Evolutionary conservation across 1,139 yeast species (phyloP).

Genomic region (Eremothecium coryli): DNA sequence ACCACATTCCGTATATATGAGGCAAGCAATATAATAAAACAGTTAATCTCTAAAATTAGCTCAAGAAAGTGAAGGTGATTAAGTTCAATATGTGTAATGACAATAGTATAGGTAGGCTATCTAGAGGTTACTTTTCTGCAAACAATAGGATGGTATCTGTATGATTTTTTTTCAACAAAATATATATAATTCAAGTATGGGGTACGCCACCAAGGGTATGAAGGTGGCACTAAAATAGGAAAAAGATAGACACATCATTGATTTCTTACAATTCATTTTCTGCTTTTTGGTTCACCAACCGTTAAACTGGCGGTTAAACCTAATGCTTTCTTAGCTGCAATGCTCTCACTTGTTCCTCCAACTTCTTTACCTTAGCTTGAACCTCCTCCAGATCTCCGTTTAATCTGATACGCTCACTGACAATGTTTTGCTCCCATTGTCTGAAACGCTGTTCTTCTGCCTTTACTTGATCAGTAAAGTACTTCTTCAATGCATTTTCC

Average conservation of each 20-base stretch:
- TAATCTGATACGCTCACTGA: constrained; percentile 86
- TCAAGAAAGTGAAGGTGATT: neutral
- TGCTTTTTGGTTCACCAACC: neutral
- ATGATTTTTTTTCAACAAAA: neutral
- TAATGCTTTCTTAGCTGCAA: constrained; percentile 46
- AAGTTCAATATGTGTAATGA: constrained; percentile 1
- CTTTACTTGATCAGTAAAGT: constrained; percentile 96
- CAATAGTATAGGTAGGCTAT: constrained; percentile 4
- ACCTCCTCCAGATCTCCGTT: constrained; percentile 89
- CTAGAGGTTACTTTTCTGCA: constrained; percentile 5
- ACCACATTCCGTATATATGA: no score
- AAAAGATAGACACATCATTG: neutral
- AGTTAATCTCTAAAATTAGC: no score
- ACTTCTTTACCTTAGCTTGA: constrained; percentile 59
- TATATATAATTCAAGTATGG: no score
- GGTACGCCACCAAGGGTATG: no score
- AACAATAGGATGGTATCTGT: constrained; percentile 3
- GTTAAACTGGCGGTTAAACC: no score
- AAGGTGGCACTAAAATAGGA: neutral
- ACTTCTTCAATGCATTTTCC: constrained; percentile 86
- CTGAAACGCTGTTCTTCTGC: constrained; percentile 94
- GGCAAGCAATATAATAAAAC: no score
- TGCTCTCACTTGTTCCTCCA: constrained; percentile 65
- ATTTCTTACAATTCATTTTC: neutral
- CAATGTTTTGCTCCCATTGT: constrained; percentile 96